Percentiles rank a stretch among this genome's conserved stretches.
Conservation (phyloP, 2,329 filamentous ascomycete species). For the Sclerotinia minor region DNA sequence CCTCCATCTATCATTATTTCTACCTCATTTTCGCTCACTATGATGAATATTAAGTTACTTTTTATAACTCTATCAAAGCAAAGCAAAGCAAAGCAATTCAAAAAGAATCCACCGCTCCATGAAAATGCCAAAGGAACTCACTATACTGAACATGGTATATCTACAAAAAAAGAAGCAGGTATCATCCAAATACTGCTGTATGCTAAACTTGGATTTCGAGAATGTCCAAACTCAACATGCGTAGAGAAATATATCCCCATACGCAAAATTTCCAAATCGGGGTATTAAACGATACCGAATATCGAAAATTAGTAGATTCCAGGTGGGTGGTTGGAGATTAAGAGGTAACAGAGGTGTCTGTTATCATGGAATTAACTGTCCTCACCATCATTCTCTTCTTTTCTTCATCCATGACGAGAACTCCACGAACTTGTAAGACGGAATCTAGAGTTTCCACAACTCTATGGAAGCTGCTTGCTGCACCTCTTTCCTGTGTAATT, state of each 20-base stretch:
- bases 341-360: background rate
- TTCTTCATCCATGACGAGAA: conserved; percentile 67
- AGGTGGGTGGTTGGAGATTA: background rate
- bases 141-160: conserved; percentile 25
- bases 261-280: conserved; percentile 12
- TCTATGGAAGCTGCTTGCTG: conserved; percentile 82
- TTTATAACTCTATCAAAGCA: conserved; percentile 19
- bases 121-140: conserved; percentile 21
- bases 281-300: background rate
- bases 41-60: conserved; percentile 19
- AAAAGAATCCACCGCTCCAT: conserved; percentile 13
- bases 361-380: conserved; percentile 48
- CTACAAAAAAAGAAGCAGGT: conserved; percentile 25
- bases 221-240: conserved; percentile 12
- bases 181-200: conserved; percentile 24
- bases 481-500: conserved; percentile 88
- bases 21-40: background rate
- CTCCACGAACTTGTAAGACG: conserved; percentile 62
- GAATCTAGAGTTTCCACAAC: conserved; percentile 75
- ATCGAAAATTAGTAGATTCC: conserved; percentile 8
- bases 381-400: conserved; percentile 74
- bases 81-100: background rate
- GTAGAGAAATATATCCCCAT: background rate
- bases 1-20: conserved; percentile 9
- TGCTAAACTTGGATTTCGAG: conserved; percentile 10